A percentile compares a stretch with the other conserved stretches of the same genome.
Conservation (phyloP, 257 asterid species). For the Solanum medicagineum region DNA sequence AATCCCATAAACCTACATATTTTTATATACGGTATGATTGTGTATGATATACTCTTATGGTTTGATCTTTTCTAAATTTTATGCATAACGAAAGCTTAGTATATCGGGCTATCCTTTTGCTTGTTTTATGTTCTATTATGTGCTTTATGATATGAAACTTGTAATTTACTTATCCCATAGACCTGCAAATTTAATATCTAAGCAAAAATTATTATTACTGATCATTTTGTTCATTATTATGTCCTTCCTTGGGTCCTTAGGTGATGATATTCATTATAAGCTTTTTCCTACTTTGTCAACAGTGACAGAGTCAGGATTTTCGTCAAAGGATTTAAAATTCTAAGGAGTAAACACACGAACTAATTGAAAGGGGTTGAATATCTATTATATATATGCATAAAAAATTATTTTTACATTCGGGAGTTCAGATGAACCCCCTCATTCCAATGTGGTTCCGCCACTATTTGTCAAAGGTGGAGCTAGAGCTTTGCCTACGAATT, state of each 20-base stretch:
- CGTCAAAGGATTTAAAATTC: too few species aligned
- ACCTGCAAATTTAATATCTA: not conserved
- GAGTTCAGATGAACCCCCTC: too few species aligned
- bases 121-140: not conserved
- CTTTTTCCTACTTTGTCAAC: too few species aligned
- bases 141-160: not conserved
- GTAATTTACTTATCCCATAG: not conserved
- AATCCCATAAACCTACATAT: not conserved
- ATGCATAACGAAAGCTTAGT: not conserved
- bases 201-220: too few species aligned
- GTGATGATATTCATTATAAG: too few species aligned
- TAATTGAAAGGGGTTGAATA: too few species aligned
- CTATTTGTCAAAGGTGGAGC: not conserved
- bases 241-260: not conserved
- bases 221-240: not conserved
- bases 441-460: too few species aligned
- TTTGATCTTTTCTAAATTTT: not conserved
- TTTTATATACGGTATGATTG: rapidly evolving
- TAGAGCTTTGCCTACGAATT: not conserved
- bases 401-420: too few species aligned
- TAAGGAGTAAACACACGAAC: too few species aligned
- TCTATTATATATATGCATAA: too few species aligned
- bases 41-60: not conserved
- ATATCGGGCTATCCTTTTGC: rapidly evolving
- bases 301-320: too few species aligned